These are phyloP conservation scores for Pueraria montana DNA, from an alignment of 306 rosid genomes.

Conservation along the genomic window DNA sequence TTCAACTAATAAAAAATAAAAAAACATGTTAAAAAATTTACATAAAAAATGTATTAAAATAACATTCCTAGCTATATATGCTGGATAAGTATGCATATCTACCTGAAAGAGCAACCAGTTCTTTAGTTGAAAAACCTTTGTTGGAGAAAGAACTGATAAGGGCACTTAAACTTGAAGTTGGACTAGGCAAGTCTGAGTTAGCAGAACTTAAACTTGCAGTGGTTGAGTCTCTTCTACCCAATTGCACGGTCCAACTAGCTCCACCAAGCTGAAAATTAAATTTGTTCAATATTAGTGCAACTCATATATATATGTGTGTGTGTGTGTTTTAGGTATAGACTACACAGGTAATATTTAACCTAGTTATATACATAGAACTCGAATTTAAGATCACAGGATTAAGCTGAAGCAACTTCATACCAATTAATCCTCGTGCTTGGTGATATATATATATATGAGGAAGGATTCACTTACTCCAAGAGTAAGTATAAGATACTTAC, in stretches of 20 bases:
- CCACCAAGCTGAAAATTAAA: conserved; percentile 65
- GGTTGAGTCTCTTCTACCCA: conserved; percentile 84
- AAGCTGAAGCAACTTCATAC: too few relatives aligned
- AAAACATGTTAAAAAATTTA: too few relatives aligned
- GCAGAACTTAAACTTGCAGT: conserved; percentile 68
- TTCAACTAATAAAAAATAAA: not conserved
- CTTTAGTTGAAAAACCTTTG: conserved; percentile 62
- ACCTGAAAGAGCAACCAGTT: conserved; percentile 79
- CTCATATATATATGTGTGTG: too few relatives aligned
- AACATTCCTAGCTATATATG: too few relatives aligned
- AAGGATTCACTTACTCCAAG: too few relatives aligned
- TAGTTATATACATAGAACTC: not conserved
- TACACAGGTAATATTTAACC: too few relatives aligned
- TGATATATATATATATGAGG: too few relatives aligned
- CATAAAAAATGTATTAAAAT: too few relatives aligned
- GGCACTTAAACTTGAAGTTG: conserved; percentile 47
- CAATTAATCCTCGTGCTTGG: too few relatives aligned
- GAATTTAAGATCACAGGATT: too few relatives aligned
- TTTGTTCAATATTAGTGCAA: not conserved
- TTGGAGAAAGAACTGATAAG: conserved; percentile 65
- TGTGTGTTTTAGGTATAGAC: too few relatives aligned
- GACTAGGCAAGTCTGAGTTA: conserved; percentile 64
- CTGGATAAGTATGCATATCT: not conserved
- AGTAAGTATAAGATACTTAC: too few relatives aligned
- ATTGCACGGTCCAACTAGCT: conserved; percentile 56